A percentile compares a stretch with the other conserved stretches of the same genome.
Conservation (phyloP, 1,139 yeast species). For the Debaryomycetaceae sp. region DNA sequence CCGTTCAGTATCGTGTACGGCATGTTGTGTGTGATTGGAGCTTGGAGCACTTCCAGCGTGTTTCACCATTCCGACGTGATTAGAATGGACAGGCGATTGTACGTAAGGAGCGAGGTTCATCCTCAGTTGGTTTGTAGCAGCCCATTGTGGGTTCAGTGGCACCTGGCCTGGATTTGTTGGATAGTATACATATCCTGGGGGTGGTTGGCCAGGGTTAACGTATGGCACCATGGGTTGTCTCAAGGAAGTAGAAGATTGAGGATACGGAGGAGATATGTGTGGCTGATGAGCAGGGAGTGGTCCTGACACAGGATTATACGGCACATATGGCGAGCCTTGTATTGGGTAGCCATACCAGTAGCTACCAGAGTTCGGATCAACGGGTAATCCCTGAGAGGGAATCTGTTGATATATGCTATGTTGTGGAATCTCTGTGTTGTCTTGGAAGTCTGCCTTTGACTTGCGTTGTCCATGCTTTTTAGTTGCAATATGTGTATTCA, state of each 20-base stretch:
- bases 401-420: slow-evolving; percentile 2
- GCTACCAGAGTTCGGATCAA: slow-evolving; percentile 10
- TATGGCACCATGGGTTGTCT: neutral
- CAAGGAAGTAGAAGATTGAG: neutral
- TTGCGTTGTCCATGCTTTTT: slow-evolving; percentile 72
- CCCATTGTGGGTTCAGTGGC: neutral
- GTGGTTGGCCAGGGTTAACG: neutral
- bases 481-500: slow-evolving; percentile 71
- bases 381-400: neutral
- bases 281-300: slow-evolving; percentile 4
- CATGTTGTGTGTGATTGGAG: neutral
- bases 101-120: neutral
- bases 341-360: slow-evolving; percentile 14
- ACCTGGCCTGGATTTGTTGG: neutral
- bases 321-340: slow-evolving; percentile 1
- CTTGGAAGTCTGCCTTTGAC: slow-evolving; percentile 61
- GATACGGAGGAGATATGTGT: slow-evolving; percentile 1
- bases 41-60: neutral
- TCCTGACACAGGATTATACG: neutral
- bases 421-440: slow-evolving; percentile 13
- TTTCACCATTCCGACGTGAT: neutral
- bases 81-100: neutral
- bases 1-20: neutral
- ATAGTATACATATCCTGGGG: neutral
- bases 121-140: neutral